phyloP scores from a whole-genome alignment of 2,329 filamentous ascomycete species.

The Cytospora chrysosperma region DNA sequence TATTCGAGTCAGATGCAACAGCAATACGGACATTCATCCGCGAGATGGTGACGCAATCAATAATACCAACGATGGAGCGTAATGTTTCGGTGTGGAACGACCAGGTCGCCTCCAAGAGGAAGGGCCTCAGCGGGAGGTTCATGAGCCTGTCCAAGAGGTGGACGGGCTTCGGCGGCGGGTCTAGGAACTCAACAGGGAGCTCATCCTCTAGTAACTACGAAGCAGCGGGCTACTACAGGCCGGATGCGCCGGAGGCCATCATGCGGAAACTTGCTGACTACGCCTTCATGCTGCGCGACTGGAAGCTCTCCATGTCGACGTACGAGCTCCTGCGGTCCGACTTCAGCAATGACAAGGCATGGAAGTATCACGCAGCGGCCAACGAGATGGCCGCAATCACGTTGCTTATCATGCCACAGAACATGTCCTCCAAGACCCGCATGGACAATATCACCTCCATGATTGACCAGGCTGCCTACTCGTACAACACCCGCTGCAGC shows the following conservation, averaged over 20 bases:
- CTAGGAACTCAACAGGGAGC: conserved; percentile 58
- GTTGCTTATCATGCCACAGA: conserved; percentile 73
- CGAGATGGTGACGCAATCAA: conserved; percentile 92
- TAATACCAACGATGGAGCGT: conserved; percentile 95
- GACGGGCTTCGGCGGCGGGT: conserved; percentile 72
- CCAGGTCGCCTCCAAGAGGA: conserved; percentile 85
- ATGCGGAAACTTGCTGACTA: conserved; percentile 94
- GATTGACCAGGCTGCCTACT: conserved; percentile 88
- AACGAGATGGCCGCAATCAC: conserved; percentile 94
- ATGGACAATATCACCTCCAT: conserved; percentile 81
- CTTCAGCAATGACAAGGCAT: conserved; percentile 93
- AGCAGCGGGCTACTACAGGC: conserved; percentile 74
- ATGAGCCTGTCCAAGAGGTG: conserved; percentile 91
- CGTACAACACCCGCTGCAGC: conserved; percentile 82
- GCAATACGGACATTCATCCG: conserved; percentile 86
- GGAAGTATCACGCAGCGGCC: conserved; percentile 89
- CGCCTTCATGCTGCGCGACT: conserved; percentile 95
- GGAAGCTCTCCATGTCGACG: conserved; percentile 86
- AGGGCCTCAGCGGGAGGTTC: conserved; percentile 88
- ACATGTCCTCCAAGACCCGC: conserved; percentile 71
- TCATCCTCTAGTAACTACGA: conserved; percentile 72
- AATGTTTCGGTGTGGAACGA: conserved; percentile 93
- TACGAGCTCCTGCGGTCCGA: conserved; percentile 89
- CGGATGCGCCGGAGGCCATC: conserved; percentile 81
- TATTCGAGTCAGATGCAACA: conserved; percentile 89